Percentiles rank a stretch among this genome's conserved stretches.
phyloP scores from a whole-genome alignment of 1,284 basidiomycete genomes.

The Leccinum subrobustum region DNA sequence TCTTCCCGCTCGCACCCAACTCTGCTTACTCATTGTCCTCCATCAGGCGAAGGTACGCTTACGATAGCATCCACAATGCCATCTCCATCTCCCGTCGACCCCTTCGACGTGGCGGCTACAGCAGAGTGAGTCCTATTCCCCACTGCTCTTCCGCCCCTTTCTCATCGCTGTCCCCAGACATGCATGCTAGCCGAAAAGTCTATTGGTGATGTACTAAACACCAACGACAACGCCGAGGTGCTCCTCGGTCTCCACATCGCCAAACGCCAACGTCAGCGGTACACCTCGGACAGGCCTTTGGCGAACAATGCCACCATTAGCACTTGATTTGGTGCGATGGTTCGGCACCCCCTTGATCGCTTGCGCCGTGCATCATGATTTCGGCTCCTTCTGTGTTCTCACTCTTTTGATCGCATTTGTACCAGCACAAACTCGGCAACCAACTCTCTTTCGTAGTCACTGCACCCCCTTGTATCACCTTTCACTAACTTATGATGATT shows the following conservation, averaged over 20 bases:
- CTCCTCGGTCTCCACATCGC: constrained; percentile 59
- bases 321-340: constrained; percentile 20
- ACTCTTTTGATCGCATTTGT: constrained; percentile 27
- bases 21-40: constrained; percentile 10
- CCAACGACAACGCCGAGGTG: constrained; percentile 59
- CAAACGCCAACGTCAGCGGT: constrained; percentile 9
- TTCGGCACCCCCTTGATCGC: background rate
- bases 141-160: background rate
- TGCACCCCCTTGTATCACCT: constrained; percentile 20
- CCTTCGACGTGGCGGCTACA: constrained; percentile 69
- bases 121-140: constrained; percentile 51
- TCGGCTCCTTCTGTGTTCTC: background rate
- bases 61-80: constrained; percentile 77
- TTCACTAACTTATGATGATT: constrained; percentile 23
- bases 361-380: constrained; percentile 15
- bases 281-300: constrained; percentile 20
- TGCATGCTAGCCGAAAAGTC: constrained; percentile 70
- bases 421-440: constrained; percentile 18
- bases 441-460: constrained; percentile 4
- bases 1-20: constrained; percentile 1
- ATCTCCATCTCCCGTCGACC: constrained; percentile 66
- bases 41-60: constrained; percentile 64
- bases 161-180: constrained; percentile 41
- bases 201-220: constrained; percentile 63
- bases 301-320: constrained; percentile 22